Evolutionary conservation across 331 rosid genomes (phyloP).

Genomic region (Telfairia occidentalis): DNA sequence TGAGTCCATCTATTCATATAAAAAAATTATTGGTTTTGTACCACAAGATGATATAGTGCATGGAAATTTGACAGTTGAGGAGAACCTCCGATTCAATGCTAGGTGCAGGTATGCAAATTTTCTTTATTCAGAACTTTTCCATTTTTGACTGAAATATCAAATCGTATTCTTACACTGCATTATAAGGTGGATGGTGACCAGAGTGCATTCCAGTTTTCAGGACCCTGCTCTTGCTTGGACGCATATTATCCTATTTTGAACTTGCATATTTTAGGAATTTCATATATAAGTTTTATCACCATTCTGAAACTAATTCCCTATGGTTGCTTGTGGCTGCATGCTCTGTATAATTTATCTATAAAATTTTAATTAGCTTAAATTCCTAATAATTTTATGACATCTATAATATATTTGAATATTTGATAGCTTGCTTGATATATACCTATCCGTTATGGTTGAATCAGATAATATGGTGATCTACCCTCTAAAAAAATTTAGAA

Average conservation of each 20-base stretch:
- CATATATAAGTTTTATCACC: neutral
- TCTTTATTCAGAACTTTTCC: constrained; percentile 1
- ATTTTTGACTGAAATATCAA: neutral
- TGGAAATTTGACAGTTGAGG: constrained; percentile 76
- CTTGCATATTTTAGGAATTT: neutral
- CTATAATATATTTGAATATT: neutral
- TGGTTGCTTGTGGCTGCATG: neutral
- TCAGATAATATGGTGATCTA: neutral
- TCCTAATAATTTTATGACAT: neutral
- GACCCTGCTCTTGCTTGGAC: neutral
- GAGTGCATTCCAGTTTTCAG: neutral
- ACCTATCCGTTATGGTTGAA: neutral
- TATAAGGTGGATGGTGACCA: neutral
- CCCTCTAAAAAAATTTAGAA: neutral
- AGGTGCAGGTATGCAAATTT: constrained; percentile 52
- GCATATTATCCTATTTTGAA: neutral
- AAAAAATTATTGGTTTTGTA: constrained; percentile 63
- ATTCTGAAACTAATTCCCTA: neutral
- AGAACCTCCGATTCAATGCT: constrained; percentile 69
- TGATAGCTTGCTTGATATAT: neutral
- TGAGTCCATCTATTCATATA: constrained; percentile 47
- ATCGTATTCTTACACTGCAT: neutral
- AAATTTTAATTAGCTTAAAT: neutral
- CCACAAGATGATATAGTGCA: constrained; percentile 86
- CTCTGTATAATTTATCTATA: neutral